These are phyloP conservation scores for Exserohilum rostratum DNA, from an alignment of 2,329 filamentous ascomycete genomes.

Conservation along the genomic window DNA sequence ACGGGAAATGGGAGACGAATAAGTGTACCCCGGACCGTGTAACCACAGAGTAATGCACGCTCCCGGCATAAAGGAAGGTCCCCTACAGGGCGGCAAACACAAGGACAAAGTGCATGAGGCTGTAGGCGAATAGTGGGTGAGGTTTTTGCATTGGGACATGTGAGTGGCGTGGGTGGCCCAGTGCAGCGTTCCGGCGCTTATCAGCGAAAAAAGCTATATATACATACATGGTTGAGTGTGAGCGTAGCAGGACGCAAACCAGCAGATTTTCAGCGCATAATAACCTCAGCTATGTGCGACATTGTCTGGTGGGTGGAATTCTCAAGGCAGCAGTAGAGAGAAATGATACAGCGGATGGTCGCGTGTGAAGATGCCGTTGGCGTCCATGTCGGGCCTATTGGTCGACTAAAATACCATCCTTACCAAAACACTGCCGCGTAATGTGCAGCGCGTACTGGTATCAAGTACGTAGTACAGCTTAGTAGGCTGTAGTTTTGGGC, in stretches of 20 bases:
- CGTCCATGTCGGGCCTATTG: too few species aligned
- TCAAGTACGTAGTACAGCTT: too few species aligned
- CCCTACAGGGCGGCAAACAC: conserved; percentile 12
- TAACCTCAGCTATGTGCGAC: too few species aligned
- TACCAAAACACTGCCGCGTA: too few species aligned
- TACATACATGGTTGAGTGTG: neutral
- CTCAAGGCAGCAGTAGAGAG: too few species aligned
- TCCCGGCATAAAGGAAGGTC: conserved; percentile 14
- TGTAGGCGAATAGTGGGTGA: conserved; percentile 13
- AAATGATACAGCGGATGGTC: too few species aligned
- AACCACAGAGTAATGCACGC: conserved; percentile 17
- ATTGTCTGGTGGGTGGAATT: too few species aligned
- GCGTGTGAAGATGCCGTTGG: too few species aligned
- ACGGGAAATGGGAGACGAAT: conserved; percentile 1
- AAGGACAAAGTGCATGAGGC: conserved; percentile 12
- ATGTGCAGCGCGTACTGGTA: too few species aligned
- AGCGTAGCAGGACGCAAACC: too few species aligned
- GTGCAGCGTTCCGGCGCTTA: conserved; percentile 3
- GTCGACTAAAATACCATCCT: too few species aligned
- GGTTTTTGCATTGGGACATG: conserved; percentile 7
- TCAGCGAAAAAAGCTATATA: neutral
- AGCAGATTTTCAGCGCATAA: neutral
- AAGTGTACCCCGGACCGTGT: conserved; percentile 18
- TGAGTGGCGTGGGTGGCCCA: conserved; percentile 11
- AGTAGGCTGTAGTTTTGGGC: too few species aligned